phyloP scores from a whole-genome alignment of 2,329 filamentous ascomycete genomes.

The Aspergillus sp. region DNA sequence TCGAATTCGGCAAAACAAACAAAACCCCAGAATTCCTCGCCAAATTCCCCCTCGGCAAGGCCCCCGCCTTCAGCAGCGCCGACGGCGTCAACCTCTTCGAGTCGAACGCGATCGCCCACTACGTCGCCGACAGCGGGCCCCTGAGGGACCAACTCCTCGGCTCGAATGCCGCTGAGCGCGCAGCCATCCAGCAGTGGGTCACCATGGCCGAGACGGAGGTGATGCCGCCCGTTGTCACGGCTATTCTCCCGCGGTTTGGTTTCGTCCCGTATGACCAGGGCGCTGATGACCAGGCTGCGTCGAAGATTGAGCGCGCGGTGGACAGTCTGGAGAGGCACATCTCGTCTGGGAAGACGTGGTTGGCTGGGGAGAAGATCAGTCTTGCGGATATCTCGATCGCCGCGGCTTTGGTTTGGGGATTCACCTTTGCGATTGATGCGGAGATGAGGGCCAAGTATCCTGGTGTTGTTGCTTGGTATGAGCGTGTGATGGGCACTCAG shows the following conservation, averaged over 20 bases:
- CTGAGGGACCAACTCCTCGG: slow-evolving; percentile 48
- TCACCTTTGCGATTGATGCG: slow-evolving; percentile 23
- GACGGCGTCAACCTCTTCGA: slow-evolving; percentile 51
- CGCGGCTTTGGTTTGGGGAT: slow-evolving; percentile 26
- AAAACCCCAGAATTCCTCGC: slow-evolving; percentile 46
- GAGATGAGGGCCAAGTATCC: slow-evolving; percentile 30
- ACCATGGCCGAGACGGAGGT: slow-evolving; percentile 40
- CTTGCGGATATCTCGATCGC: slow-evolving; percentile 31
- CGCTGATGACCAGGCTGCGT: slow-evolving; percentile 18
- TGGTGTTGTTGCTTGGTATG: slow-evolving; percentile 22
- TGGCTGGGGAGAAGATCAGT: slow-evolving; percentile 23
- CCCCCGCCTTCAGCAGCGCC: slow-evolving; percentile 50
- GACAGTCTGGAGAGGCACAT: slow-evolving; percentile 22
- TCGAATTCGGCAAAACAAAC: slow-evolving; percentile 46
- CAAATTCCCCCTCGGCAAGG: slow-evolving; percentile 56
- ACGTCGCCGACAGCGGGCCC: slow-evolving; percentile 49
- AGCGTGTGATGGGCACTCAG: neutral
- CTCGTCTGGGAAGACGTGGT: slow-evolving; percentile 20
- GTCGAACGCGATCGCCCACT: slow-evolving; percentile 49
- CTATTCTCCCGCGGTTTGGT: slow-evolving; percentile 24
- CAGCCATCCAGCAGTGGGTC: slow-evolving; percentile 50
- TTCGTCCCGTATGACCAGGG: slow-evolving; percentile 21
- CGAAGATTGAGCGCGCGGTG: slow-evolving; percentile 22
- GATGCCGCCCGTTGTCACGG: slow-evolving; percentile 15
- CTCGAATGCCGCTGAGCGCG: slow-evolving; percentile 40